These are phyloP conservation scores for Penicillium nordicum DNA, from an alignment of 2,329 filamentous ascomycete genomes.

Conservation along the genomic window DNA sequence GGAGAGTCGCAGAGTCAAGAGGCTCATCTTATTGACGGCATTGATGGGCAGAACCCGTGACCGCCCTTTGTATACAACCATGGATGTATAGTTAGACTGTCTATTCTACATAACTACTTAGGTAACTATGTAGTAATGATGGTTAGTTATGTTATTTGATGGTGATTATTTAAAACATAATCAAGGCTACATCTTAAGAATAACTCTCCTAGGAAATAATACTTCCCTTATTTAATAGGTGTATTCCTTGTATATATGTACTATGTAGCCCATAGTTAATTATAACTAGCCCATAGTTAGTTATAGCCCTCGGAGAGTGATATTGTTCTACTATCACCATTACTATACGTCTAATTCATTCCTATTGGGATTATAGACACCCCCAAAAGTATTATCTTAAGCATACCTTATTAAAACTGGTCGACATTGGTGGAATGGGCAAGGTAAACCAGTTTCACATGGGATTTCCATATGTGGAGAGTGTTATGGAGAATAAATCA, in stretches of 20 bases:
- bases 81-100: neutral
- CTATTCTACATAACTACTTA: no score
- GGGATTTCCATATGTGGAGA: neutral
- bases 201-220: neutral
- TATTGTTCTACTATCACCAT: neutral
- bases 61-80: constrained; percentile 1
- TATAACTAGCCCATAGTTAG: no score
- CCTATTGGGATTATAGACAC: neutral
- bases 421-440: neutral
- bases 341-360: rapidly evolving
- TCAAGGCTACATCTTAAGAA: no score
- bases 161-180: neutral
- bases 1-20: neutral
- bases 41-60: constrained; percentile 8
- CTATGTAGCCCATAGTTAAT: no score
- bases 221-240: neutral
- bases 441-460: neutral
- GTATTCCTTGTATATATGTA: neutral
- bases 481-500: neutral
- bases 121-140: no score
- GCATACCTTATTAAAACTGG: neutral
- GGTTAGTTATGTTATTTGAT: no score
- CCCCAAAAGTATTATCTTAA: neutral
- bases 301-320: no score
- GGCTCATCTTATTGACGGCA: neutral